Conservation (phyloP, 1,284 basidiomycete species). For the Ceratobasidium sp. region DNA sequence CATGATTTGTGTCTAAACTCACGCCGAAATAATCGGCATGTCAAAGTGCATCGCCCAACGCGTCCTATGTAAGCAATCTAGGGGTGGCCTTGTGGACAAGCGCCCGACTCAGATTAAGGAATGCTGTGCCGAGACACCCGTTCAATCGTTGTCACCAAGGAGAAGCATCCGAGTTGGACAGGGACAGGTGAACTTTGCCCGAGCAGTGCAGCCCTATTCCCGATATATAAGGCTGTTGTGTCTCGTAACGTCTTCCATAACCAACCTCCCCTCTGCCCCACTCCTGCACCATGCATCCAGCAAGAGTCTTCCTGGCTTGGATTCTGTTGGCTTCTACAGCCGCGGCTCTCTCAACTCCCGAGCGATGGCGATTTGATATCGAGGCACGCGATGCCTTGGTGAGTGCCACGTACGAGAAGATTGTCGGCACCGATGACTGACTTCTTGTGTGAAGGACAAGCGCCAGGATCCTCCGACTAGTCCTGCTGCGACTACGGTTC, state of each 20-base stretch:
- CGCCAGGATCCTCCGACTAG: conserved; percentile 1
- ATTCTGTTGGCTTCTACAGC: conserved; percentile 20
- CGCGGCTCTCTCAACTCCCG: neutral
- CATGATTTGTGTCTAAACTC: neutral
- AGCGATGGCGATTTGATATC: conserved; percentile 4
- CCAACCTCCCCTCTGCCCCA: neutral
- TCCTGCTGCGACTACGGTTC: neutral
- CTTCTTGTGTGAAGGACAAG: neutral
- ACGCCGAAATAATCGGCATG: neutral
- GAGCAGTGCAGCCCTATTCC: conserved; percentile 18
- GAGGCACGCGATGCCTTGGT: neutral
- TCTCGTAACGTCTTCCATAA: conserved; percentile 20
- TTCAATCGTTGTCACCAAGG: neutral
- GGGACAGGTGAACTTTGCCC: neutral
- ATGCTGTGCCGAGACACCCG: conserved; percentile 27
- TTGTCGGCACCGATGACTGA: conserved; percentile 1
- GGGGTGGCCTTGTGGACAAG: neutral
- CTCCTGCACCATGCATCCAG: neutral
- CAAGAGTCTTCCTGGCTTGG: conserved; percentile 3
- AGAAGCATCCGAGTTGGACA: neutral
- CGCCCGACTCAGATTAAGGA: neutral
- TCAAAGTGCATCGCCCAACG: neutral
- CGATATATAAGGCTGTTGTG: conserved; percentile 9
- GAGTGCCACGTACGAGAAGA: neutral
- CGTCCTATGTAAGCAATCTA: neutral